Evolutionary conservation across 805 yeast species (phyloP).

Genomic region (Ogataea ganodermae): DNA sequence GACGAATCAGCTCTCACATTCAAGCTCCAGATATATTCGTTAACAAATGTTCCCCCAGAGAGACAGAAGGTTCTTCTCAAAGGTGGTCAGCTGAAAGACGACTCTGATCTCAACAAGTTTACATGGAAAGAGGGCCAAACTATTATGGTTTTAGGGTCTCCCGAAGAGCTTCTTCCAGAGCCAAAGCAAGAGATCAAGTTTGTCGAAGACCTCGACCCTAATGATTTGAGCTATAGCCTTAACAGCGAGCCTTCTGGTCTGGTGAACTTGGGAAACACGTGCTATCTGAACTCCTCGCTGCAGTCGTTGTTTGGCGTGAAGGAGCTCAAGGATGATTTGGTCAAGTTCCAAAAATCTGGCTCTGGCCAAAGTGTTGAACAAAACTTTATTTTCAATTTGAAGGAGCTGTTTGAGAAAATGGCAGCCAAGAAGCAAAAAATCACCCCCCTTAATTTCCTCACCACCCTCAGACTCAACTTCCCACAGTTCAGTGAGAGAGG

Average conservation of each 20-base stretch:
- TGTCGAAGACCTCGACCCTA: conserved; percentile 59
- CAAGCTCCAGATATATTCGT: conserved; percentile 67
- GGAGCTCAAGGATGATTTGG: conserved; percentile 41
- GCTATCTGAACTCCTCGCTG: conserved; percentile 71
- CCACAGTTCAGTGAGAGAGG: conserved; percentile 91
- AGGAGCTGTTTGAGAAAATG: conserved; percentile 49
- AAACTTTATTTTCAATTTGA: conserved; percentile 37
- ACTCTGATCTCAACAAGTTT: conserved; percentile 48
- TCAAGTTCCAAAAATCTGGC: conserved; percentile 22
- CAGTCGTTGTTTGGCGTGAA: conserved; percentile 53
- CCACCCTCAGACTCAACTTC: conserved; percentile 61
- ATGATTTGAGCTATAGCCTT: conserved; percentile 19
- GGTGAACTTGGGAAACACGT: conserved; percentile 72
- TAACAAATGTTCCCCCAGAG: conserved; percentile 81
- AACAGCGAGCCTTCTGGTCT: conserved; percentile 62
- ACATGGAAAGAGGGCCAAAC: conserved; percentile 64
- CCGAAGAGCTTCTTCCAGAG: conserved; percentile 49
- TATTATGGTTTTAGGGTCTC: conserved; percentile 91
- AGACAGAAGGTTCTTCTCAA: conserved; percentile 89
- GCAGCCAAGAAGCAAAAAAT: conserved; percentile 43
- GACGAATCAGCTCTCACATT: conserved; percentile 59
- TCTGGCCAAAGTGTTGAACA: conserved; percentile 24
- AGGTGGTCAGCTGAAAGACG: conserved; percentile 85
- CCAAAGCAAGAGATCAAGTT: conserved; percentile 60
- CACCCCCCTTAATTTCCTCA: conserved; percentile 68